A percentile compares a stretch with the other conserved stretches of the same genome.
These are phyloP conservation scores for Aureobasidium melanogenum DNA, from an alignment of 2,329 filamentous ascomycete species.

Conservation along the genomic window DNA sequence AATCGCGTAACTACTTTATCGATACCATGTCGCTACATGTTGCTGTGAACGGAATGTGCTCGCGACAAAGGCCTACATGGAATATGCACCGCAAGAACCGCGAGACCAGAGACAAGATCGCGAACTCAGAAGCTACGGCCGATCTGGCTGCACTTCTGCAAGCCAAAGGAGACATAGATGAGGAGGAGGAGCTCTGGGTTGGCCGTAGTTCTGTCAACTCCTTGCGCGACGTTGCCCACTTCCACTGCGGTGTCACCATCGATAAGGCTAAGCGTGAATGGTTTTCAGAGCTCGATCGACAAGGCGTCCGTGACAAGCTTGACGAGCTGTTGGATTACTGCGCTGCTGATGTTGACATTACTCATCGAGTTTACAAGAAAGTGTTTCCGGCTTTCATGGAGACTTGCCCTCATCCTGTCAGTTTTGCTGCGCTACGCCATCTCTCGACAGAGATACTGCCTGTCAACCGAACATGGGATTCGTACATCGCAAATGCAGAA, in stretches of 20 bases:
- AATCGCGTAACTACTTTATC: conserved; percentile 77
- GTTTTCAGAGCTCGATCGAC: conserved; percentile 72
- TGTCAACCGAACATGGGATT: conserved; percentile 78
- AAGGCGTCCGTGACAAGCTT: conserved; percentile 60
- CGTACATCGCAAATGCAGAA: conserved; percentile 77
- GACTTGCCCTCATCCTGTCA: conserved; percentile 92
- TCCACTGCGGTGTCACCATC: conserved; percentile 83
- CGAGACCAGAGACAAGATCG: conserved; percentile 72
- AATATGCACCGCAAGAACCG: conserved; percentile 91
- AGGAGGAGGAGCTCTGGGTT: conserved; percentile 94
- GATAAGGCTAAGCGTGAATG: conserved; percentile 83
- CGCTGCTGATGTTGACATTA: conserved; percentile 85
- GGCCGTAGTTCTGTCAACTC: conserved; percentile 93
- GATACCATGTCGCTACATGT: conserved; percentile 99
- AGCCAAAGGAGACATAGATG: conserved; percentile 52
- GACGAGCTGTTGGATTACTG: conserved; percentile 88
- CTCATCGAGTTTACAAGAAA: conserved; percentile 86
- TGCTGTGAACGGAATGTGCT: conserved; percentile 98
- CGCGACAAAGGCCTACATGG: conserved; percentile 90
- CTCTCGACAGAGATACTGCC: conserved; percentile 90
- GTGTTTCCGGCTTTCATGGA: conserved; percentile 85
- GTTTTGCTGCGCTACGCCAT: conserved; percentile 87
- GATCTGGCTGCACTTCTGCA: conserved; percentile 65
- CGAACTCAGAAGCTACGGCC: conserved; percentile 59
- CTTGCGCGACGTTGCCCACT: conserved; percentile 87